These are phyloP conservation scores for Limnanthes douglasii DNA, from an alignment of 345 rosid genomes.

Conservation along the genomic window DNA sequence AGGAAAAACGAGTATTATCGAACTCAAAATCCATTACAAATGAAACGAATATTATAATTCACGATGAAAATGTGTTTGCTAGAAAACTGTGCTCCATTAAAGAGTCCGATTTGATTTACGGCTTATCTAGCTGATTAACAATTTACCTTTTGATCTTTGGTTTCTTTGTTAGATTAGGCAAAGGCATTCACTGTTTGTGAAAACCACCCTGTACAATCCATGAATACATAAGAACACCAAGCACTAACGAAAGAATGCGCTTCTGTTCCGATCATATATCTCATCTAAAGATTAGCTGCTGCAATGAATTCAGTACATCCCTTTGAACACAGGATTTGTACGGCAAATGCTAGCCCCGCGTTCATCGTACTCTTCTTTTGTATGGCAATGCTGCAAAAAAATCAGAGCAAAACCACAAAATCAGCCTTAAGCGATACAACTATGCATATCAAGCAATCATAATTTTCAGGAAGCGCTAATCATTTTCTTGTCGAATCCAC, in stretches of 20 bases:
- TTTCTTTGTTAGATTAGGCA: constrained; percentile 2
- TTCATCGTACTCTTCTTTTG: constrained; percentile 95
- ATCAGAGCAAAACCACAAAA: background rate
- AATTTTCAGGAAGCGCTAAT: background rate
- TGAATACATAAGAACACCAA: constrained; percentile 4
- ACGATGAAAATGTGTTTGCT: too few species aligned
- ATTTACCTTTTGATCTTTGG: too few species aligned
- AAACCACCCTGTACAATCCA: constrained; percentile 3
- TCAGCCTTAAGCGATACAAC: background rate
- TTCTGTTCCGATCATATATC: too few species aligned
- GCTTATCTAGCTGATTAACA: too few species aligned
- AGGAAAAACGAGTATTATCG: too few species aligned
- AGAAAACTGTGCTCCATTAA: too few species aligned
- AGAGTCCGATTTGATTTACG: too few species aligned
- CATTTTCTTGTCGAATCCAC: background rate
- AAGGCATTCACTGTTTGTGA: constrained; percentile 1
- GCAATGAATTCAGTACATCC: constrained; percentile 55
- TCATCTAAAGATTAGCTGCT: constrained; percentile 1
- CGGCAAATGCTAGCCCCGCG: constrained; percentile 98
- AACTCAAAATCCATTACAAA: too few species aligned
- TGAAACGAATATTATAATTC: too few species aligned
- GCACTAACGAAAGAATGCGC: too few species aligned
- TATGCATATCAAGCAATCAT: constrained; percentile 2
- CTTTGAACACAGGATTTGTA: constrained; percentile 98
- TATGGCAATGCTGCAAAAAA: constrained; percentile 71